Percentiles rank a stretch among this genome's conserved stretches.
Conservation (phyloP, 176 grass and related monocot genomes). For the Thalia dealbata region DNA sequence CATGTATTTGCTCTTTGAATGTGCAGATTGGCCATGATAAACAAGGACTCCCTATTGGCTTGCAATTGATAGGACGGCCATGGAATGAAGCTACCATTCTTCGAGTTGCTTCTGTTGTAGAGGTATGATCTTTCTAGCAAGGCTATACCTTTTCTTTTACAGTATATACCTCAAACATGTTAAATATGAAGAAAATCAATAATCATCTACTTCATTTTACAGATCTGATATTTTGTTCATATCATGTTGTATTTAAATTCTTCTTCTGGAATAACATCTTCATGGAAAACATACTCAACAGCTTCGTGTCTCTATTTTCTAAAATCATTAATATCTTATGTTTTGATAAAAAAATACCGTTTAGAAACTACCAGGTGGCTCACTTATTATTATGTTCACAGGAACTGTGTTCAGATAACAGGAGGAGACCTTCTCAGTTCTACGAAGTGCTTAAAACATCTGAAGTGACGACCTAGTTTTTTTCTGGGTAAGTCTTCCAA, state of each 20-base stretch:
- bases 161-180: too few relatives aligned
- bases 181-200: too few relatives aligned
- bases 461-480: neutral
- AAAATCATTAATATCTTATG: too few relatives aligned
- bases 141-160: neutral
- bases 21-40: slow-evolving; percentile 85
- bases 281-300: too few relatives aligned
- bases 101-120: slow-evolving; percentile 68
- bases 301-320: too few relatives aligned
- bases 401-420: neutral
- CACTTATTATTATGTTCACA: neutral
- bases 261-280: too few relatives aligned
- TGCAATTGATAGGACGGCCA: slow-evolving; percentile 93
- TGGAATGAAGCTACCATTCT: slow-evolving; percentile 94
- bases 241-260: too few relatives aligned
- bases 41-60: slow-evolving; percentile 76
- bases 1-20: slow-evolving; percentile 1
- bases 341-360: too few relatives aligned
- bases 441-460: slow-evolving; percentile 4
- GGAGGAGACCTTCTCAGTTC: slow-evolving; percentile 11
- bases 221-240: too few relatives aligned
- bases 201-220: too few relatives aligned
- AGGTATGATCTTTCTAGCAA: slow-evolving; percentile 34
- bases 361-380: too few relatives aligned
- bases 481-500: too few relatives aligned